These are phyloP conservation scores for Podospora australis DNA, from an alignment of 495 filamentous ascomycete species.

Conservation along the genomic window DNA sequence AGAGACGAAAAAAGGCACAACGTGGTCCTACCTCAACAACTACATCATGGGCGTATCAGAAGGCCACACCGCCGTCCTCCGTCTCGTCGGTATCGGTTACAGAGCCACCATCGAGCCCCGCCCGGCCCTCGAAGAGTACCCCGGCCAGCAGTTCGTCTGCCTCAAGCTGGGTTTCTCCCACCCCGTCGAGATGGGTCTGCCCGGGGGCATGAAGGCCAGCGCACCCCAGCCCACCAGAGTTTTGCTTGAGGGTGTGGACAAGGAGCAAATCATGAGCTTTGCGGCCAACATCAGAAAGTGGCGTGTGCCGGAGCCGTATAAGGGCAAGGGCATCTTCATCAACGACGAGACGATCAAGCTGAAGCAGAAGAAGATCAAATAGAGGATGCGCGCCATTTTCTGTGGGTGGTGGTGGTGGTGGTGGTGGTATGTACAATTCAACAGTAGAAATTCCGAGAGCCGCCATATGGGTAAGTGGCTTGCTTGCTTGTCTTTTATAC, in stretches of 20 bases:
- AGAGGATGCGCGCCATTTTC: constrained; percentile 27
- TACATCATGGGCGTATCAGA: constrained; percentile 90
- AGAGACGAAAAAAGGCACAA: constrained; percentile 56
- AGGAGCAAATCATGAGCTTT: constrained; percentile 79
- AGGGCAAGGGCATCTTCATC: constrained; percentile 98
- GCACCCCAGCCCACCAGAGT: constrained; percentile 92
- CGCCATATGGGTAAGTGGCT: constrained; percentile 15
- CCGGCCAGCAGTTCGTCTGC: constrained; percentile 78
- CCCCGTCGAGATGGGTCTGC: constrained; percentile 81
- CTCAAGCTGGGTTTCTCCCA: constrained; percentile 96
- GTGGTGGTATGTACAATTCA: constrained; percentile 11
- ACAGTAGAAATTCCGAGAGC: constrained; percentile 1
- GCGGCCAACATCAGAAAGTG: constrained; percentile 82
- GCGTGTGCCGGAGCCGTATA: constrained; percentile 93
- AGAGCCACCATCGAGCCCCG: constrained; percentile 80
- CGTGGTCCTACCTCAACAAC: constrained; percentile 80
- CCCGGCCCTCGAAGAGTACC: constrained; percentile 61
- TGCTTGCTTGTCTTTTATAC: constrained; percentile 9
- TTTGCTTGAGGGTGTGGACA: constrained; percentile 79
- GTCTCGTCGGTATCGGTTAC: constrained; percentile 95
- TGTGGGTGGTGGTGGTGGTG: no score
- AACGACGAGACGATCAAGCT: constrained; percentile 95
- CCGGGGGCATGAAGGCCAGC: constrained; percentile 75
- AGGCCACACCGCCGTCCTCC: constrained; percentile 87
- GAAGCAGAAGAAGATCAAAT: constrained; percentile 99